phyloP scores from a whole-genome alignment of 2,329 filamentous ascomycete species.

The Penicillium olsonii region DNA sequence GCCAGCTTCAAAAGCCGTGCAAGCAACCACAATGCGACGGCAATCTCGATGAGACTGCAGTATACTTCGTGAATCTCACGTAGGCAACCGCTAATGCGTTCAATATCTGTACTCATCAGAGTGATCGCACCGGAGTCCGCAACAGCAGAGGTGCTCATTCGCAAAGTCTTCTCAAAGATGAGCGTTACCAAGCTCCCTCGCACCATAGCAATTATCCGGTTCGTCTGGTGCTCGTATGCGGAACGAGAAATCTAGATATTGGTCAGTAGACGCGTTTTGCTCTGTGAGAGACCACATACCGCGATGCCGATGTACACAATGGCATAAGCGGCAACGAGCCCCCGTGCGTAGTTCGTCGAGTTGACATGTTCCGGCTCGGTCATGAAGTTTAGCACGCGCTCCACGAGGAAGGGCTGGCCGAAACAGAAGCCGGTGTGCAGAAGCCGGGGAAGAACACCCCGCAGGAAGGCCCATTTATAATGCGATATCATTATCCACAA shows the following conservation, averaged over 20 bases:
- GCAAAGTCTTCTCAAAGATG: conserved; percentile 51
- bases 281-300: conserved; percentile 21
- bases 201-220: conserved; percentile 40
- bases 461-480: conserved; percentile 20
- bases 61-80: conserved; percentile 23
- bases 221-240: conserved; percentile 36
- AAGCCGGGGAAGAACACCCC: conserved; percentile 40
- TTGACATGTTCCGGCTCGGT: conserved; percentile 21
- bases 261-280: background rate
- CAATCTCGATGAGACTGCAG: conserved; percentile 10
- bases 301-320: conserved; percentile 43
- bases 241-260: conserved; percentile 29
- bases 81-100: conserved; percentile 25
- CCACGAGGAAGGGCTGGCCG: conserved; percentile 50
- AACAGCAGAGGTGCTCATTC: conserved; percentile 30
- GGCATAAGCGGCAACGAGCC: conserved; percentile 39
- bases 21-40: conserved; percentile 16
- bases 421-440: conserved; percentile 46
- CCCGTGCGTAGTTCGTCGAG: conserved; percentile 32
- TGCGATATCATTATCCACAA: conserved; percentile 21
- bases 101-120: conserved; percentile 52
- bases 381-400: conserved; percentile 21
- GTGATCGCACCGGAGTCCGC: conserved; percentile 46
- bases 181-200: conserved; percentile 45
- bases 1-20: conserved; percentile 16